Conservation (phyloP, 2,329 filamentous ascomycete species). For the Aaosphaeria arxii region DNA sequence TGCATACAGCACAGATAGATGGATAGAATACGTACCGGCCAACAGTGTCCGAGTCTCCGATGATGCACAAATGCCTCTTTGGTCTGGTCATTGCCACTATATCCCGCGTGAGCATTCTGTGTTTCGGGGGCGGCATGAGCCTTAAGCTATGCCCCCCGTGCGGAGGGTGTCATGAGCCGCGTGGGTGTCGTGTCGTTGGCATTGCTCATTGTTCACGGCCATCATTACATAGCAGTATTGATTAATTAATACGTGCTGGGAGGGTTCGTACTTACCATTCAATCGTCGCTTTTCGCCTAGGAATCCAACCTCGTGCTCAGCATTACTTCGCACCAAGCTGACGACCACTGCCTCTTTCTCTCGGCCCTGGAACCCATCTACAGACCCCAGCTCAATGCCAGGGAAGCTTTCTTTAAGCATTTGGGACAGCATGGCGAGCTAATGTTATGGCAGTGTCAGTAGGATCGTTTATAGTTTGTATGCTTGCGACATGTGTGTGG, state of each 20-base stretch:
- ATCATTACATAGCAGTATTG: no score
- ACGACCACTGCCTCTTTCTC: conserved; percentile 96
- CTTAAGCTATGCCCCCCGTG: background rate
- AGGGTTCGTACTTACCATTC: conserved; percentile 65
- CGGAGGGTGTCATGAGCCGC: conserved; percentile 3
- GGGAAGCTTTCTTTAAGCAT: conserved; percentile 77
- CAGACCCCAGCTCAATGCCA: conserved; percentile 89
- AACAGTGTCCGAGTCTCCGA: conserved; percentile 93
- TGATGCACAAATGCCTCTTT: conserved; percentile 82
- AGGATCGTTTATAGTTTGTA: conserved; percentile 3
- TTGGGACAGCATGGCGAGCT: conserved; percentile 73
- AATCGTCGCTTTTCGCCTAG: conserved; percentile 85
- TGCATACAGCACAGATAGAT: no score
- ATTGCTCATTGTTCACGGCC: no score
- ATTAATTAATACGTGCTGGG: background rate
- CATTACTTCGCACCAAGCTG: conserved; percentile 89
- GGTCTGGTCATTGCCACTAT: conserved; percentile 95
- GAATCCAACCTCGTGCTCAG: conserved; percentile 85
- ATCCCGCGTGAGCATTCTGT: conserved; percentile 8
- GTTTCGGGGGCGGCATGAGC: background rate
- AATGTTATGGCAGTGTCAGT: conserved; percentile 6
- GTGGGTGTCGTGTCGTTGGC: background rate
- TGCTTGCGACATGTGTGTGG: background rate
- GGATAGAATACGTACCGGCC: conserved; percentile 64
- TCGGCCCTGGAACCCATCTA: conserved; percentile 94